Conservation (phyloP, 2,329 filamentous ascomycete species). For the Colletotrichum sp. region DNA sequence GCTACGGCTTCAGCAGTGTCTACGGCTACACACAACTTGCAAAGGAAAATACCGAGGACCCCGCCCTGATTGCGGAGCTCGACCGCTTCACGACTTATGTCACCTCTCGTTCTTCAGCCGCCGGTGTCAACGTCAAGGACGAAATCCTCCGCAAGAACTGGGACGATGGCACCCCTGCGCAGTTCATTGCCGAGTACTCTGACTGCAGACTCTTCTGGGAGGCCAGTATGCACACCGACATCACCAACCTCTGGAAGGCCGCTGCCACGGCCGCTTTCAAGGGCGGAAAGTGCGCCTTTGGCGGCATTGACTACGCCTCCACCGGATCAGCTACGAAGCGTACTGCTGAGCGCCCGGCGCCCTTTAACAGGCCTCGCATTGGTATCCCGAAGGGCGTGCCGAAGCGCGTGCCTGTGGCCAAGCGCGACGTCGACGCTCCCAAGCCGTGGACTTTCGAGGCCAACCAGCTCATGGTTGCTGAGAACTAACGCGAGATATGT, state of each 20-base stretch:
- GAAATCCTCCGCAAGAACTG: conserved; percentile 40
- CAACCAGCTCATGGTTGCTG: not conserved
- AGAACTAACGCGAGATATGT: not conserved
- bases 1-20: conserved; percentile 34
- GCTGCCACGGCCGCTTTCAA: conserved; percentile 44
- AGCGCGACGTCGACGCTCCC: not conserved
- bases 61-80: conserved; percentile 26
- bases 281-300: conserved; percentile 40
- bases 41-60: conserved; percentile 30
- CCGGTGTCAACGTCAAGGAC: conserved; percentile 42
- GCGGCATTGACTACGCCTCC: not conserved
- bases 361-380: not conserved
- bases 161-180: conserved; percentile 46
- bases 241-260: conserved; percentile 52
- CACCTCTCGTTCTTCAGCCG: conserved; percentile 32
- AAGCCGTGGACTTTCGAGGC: not conserved
- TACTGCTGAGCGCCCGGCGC: not conserved
- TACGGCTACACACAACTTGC: conserved; percentile 27
- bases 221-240: conserved; percentile 48
- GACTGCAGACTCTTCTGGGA: conserved; percentile 59
- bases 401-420: not conserved
- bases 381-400: not conserved
- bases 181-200: conserved; percentile 51
- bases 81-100: conserved; percentile 34
- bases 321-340: not conserved